These are phyloP conservation scores for Suhomyces ambrosiae DNA, from an alignment of 1,139 yeast species.

Conservation along the genomic window DNA sequence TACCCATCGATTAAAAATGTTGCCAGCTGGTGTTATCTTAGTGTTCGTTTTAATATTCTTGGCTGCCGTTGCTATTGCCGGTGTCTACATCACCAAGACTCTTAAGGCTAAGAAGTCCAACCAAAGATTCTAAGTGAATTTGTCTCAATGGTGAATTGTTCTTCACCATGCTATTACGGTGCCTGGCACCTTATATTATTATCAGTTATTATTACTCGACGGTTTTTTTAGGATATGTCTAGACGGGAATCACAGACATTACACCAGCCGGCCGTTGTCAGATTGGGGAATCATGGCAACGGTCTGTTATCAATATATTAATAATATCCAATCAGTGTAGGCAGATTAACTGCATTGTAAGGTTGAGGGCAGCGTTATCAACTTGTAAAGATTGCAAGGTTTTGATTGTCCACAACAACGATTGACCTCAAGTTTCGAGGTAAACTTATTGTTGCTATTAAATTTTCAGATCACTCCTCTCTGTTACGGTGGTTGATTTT, in stretches of 20 bases:
- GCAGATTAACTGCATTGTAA: not conserved
- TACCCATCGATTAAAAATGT: constrained; percentile 32
- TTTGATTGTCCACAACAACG: no score
- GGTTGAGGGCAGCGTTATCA: no score
- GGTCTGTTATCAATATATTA: constrained; percentile 8
- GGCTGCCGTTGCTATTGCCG: constrained; percentile 40
- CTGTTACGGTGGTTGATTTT: no score
- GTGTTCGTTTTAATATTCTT: constrained; percentile 50
- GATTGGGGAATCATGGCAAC: constrained; percentile 15
- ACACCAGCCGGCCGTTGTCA: constrained; percentile 11
- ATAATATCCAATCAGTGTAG: constrained; percentile 6
- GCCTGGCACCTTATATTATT: constrained; percentile 1
- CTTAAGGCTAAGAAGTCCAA: constrained; percentile 47
- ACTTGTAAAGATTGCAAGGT: no score
- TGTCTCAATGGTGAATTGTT: no score
- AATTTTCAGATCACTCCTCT: no score
- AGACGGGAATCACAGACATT: constrained; percentile 13
- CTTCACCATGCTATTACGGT: not conserved
- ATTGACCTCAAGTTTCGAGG: no score
- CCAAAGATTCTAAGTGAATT: constrained; percentile 54
- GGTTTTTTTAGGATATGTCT: constrained; percentile 11
- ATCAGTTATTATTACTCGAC: constrained; percentile 7
- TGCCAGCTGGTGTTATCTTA: constrained; percentile 55
- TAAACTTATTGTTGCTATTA: no score
- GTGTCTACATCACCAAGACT: constrained; percentile 40